Evolutionary conservation across 2,329 filamentous ascomycete species (phyloP), one percentile per base, ranked within the genome.

Genomic region (Aspergillus terreus): DNA sequence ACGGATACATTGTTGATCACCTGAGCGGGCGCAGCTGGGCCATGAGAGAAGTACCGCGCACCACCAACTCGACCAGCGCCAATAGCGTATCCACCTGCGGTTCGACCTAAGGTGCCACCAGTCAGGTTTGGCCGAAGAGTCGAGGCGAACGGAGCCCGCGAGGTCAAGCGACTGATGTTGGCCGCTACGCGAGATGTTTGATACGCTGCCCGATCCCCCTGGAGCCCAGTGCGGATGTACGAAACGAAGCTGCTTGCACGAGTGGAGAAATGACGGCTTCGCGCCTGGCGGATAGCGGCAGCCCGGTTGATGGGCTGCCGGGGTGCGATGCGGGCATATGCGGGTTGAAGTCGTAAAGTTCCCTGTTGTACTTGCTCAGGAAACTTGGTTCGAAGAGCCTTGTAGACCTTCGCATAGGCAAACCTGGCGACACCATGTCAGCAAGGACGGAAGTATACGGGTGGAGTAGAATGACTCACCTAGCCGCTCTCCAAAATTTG

Each of bases 1-100:
- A 91, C 86, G 11, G 90, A 95, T n/a, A 96, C 92, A 71, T 96
- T 96, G 70, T 94, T 88, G 47, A 97, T 83, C 44, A 97, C 90
- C 69, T 97, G 90, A 1, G 92, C 90, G 36, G 90, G 91, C 6
- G 86, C 83, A 9, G 89, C 87, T 1, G 92, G 90, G 1, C 85
- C 83, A 73, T 96, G 92, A 1, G 90, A 95, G 74, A 97, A 97
- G 76, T 92, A 92, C 59, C 92, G 82, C 21, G 85, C 84, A 42
- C 87, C 88, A 59, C 88, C 84, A 52, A 83, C 70, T 44, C 85
- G 80, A 30, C 86, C 86, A 46, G 84, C 82, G 27, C 89, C 89
- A 50, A 80, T 74, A 36, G 89, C 75, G 57, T 99, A 99, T n/a
- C 94, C 94, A 58, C 92, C 91, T 6, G 92, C 89, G 36, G 89